These are phyloP conservation scores for Nannochloropsis gaditana DNA, from an alignment of 108 stramenopile genomes.

Conservation along the genomic window DNA sequence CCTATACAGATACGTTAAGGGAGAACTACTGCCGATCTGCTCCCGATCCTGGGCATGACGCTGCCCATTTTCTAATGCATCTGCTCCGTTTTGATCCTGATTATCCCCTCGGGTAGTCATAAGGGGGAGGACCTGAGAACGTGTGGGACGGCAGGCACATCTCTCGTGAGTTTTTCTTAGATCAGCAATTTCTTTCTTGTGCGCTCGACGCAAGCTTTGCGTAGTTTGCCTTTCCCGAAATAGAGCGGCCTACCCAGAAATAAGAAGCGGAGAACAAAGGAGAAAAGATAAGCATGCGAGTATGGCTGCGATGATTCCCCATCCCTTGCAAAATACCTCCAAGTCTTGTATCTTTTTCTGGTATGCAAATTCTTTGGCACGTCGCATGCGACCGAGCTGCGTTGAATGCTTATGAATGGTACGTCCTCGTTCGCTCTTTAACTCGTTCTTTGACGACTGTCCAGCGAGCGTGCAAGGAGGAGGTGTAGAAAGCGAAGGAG, in stretches of 20 bases:
- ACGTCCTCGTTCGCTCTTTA: no score
- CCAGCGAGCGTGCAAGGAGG: no score
- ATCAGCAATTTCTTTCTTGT: conserved; percentile 17
- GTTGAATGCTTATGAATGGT: no score
- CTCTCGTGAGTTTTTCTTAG: background rate
- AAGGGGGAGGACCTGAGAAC: background rate
- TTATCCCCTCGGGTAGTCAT: no score
- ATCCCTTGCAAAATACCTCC: background rate
- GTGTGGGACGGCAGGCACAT: background rate
- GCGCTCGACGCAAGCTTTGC: background rate
- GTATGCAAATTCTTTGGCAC: background rate
- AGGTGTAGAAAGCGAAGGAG: no score
- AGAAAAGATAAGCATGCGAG: background rate
- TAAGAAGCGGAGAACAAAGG: background rate
- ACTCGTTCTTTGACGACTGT: no score
- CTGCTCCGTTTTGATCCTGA: no score
- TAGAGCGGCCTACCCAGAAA: background rate
- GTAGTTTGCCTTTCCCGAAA: background rate
- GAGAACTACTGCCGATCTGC: no score
- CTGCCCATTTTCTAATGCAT: no score
- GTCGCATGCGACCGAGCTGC: background rate
- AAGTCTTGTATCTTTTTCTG: background rate
- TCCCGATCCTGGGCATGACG: no score
- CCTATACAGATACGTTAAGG: no score
- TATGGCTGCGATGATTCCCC: no score